These are phyloP conservation scores for Eucalyptus polybractea DNA, from an alignment of 345 rosid genomes.

Conservation along the genomic window DNA sequence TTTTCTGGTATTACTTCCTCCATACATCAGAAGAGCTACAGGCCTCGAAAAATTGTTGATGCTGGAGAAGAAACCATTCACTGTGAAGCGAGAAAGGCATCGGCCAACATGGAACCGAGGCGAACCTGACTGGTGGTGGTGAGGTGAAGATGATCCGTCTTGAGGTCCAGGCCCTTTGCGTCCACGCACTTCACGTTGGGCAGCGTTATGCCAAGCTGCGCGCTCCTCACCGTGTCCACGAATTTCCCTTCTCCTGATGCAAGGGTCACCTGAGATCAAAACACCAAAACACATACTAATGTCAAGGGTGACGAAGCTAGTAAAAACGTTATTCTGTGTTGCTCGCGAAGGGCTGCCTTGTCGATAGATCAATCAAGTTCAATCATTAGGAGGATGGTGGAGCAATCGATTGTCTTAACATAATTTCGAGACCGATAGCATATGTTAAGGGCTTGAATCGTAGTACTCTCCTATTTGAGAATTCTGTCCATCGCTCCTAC, in stretches of 20 bases:
- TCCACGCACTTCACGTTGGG: constrained; percentile 20
- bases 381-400: no score
- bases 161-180: constrained; percentile 20
- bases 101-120: constrained; percentile 10
- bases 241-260: constrained; percentile 28
- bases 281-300: neutral
- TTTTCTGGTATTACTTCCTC: neutral
- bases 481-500: no score
- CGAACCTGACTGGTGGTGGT: constrained; percentile 14
- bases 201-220: constrained; percentile 5
- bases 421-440: no score
- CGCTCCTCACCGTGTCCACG: constrained; percentile 13
- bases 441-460: no score
- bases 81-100: neutral
- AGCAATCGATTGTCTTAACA: no score
- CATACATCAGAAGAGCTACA: neutral
- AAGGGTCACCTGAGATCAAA: constrained; percentile 12
- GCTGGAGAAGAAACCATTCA: neutral
- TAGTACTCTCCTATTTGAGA: no score
- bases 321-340: neutral
- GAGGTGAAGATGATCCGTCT: constrained; percentile 21
- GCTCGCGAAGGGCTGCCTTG: no score
- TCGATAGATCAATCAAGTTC: no score
- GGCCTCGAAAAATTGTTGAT: neutral
- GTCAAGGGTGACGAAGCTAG: neutral